Evolutionary conservation across 2,329 filamentous ascomycete species (phyloP), one percentile per base, ranked within the genome.

Genomic region (Chrysoporthe deuterocubensis): DNA sequence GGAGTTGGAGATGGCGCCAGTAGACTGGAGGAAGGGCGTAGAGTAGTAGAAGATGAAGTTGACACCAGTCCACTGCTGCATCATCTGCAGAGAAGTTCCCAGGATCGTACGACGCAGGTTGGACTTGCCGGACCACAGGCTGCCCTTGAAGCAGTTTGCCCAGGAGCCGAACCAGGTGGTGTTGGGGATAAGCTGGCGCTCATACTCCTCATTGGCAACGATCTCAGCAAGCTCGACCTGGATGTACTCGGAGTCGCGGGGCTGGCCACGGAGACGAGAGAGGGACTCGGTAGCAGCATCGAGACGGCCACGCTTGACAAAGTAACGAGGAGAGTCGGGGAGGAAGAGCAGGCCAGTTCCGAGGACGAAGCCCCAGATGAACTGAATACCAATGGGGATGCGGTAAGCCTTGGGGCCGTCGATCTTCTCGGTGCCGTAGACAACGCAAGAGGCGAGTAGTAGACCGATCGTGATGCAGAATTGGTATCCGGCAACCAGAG

Each of bases 11-110:
- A 96, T 93, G 74, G 91, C 91, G 72, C 90, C 90, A 42, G 91
- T 90, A 34, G 89, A 89, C 80, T 91, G 81, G 82, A 97, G 92
- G 88, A 97, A 96, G 69, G 91, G 88, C 44, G 92, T 94, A 46
- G 92, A 93, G 83, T 90, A 93, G 83, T 93, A 92, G 84, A 94
- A 96, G 84, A 96, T 92, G 81, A 95, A 96, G 86, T 97, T 97
- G 81, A 97, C 91, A 84, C 93, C 92, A 37, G 92, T 94, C 83
- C 84, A 87, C 80, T 92, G 90, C 80, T 92, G 90, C 89, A 92
- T 92, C 90, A 92, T 92, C 83, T 93, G 90, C 44, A 92, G 83
- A 37, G 89, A 90, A 57, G 88, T 91, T 74, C 90, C 90, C 57
- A 93, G 84, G 68, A 92, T 88, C 37, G 90, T 90, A 72, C 89